These are phyloP conservation scores for Ephemerocybe angulata DNA, from an alignment of 768 basidiomycete species.

Conservation along the genomic window DNA sequence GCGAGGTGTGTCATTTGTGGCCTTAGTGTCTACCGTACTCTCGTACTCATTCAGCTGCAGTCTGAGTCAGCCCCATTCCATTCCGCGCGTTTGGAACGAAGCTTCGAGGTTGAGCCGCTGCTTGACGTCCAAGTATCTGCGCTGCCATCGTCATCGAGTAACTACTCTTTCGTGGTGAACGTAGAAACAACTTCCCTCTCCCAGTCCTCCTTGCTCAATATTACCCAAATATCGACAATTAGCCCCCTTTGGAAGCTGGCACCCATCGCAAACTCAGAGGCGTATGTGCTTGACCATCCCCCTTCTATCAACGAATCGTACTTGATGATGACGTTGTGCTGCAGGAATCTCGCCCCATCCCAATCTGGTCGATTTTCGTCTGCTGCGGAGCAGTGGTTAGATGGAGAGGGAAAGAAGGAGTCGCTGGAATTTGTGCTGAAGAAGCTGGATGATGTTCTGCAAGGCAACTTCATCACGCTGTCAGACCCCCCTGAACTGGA, in stretches of 20 bases:
- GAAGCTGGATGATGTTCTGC: slow-evolving; percentile 9
- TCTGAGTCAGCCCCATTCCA: slow-evolving; percentile 48
- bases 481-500: slow-evolving; percentile 13
- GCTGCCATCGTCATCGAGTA: slow-evolving; percentile 46
- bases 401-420: slow-evolving; percentile 14
- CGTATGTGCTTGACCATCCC: slow-evolving; percentile 38
- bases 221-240: slow-evolving; percentile 59
- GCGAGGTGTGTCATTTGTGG: slow-evolving; percentile 48
- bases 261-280: slow-evolving; percentile 29
- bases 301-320: background rate
- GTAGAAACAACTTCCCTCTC: slow-evolving; percentile 55
- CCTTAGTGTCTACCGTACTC: slow-evolving; percentile 5
- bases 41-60: slow-evolving; percentile 30
- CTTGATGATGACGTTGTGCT: slow-evolving; percentile 4
- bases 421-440: slow-evolving; percentile 10
- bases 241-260: slow-evolving; percentile 68
- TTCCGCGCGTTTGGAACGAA: slow-evolving; percentile 49
- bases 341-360: slow-evolving; percentile 11
- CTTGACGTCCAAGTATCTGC: slow-evolving; percentile 50
- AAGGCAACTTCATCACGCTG: slow-evolving; percentile 3
- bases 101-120: slow-evolving; percentile 58
- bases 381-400: slow-evolving; percentile 12
- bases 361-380: slow-evolving; percentile 11
- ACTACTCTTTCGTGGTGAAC: slow-evolving; percentile 49
- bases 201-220: slow-evolving; percentile 33